Evolutionary conservation across 1,284 basidiomycete species (phyloP), one percentile per base, ranked within the genome.

Genomic region (Mycosarcoma mackinlayi): DNA sequence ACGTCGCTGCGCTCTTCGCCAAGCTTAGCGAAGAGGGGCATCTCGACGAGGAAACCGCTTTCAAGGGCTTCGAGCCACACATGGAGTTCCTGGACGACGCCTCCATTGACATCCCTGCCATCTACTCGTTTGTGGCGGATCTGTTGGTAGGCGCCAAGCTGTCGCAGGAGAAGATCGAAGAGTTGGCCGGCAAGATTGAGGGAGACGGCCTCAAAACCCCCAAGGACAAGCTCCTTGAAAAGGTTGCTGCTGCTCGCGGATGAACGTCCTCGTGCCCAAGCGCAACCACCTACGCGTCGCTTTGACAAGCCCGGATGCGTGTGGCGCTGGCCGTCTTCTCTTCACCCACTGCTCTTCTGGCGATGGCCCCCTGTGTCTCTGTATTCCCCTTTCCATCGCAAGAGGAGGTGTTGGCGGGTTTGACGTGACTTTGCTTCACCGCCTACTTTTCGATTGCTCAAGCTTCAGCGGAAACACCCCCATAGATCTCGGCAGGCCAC

Each of bases 31-130:
- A 74, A 41, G 58, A 62, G 8, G 55, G 50, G 2, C 62, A 82
- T 28, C 49, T 81, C 16, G 62, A 69, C 45, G 78, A 83, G 56
- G 65, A 63, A n/a, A 42, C 93, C 38, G 89, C 94, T 13, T 87
- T 88, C 6, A 65, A 86, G 88, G 63, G 86, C 91, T 78, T 94
- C 83, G 83, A 83, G 57, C 85, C 86, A 2, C 86, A 89, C 52
- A 88, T 90, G 54, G 90, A 91, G 81, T 84, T 89, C 63, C 86
- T 96, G 72, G 92, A 93, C 77, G 93, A 96, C 80, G 88, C 93
- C 56, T 88, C 89, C 18, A 90, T 94, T 76, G 93, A 97, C 82
- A 91, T 91, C 61, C 94, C 94, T 4, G 90, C 90, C 79, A 93
- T 92, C 0, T 90, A 91, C 84, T 84, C 87, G 62, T 87, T 90